These are phyloP conservation scores for Ceratobasidium sp. DNA, from an alignment of 1,284 basidiomycete genomes.

Conservation along the genomic window DNA sequence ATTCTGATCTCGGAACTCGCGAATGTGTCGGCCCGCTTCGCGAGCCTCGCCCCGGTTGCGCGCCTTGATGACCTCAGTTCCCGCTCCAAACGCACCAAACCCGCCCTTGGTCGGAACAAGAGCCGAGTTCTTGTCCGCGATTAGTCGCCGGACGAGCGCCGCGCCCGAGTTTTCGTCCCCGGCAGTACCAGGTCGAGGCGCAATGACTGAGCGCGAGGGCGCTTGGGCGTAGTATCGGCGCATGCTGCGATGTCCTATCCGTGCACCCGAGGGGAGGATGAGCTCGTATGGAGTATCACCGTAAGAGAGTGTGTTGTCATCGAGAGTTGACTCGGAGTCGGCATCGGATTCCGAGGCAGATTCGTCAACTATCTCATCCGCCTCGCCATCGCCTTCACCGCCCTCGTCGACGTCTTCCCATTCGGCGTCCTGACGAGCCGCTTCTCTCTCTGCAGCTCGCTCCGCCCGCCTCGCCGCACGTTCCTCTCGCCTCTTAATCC, in stretches of 20 bases:
- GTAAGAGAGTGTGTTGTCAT: constrained; percentile 71
- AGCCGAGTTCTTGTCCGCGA: constrained; percentile 84
- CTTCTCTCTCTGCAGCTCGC: constrained; percentile 57
- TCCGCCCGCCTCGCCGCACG: constrained; percentile 54
- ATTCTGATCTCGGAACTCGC: constrained; percentile 87
- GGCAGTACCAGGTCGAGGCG: constrained; percentile 49
- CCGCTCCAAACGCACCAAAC: constrained; percentile 85
- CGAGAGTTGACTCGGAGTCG: constrained; percentile 56
- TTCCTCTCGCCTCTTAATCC: constrained; percentile 57
- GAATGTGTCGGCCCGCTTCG: constrained; percentile 90
- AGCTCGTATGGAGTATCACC: constrained; percentile 89
- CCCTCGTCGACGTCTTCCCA: constrained; percentile 70
- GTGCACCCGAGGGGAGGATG: constrained; percentile 93
- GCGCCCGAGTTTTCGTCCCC: constrained; percentile 76
- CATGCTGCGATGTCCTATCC: constrained; percentile 93
- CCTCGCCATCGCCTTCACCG: constrained; percentile 49
- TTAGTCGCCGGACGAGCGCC: constrained; percentile 78
- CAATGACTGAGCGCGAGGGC: constrained; percentile 57
- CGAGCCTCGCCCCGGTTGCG: constrained; percentile 94
- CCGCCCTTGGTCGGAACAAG: constrained; percentile 89
- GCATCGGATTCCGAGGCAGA: constrained; percentile 60
- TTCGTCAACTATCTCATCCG: constrained; percentile 51
- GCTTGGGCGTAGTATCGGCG: constrained; percentile 89
- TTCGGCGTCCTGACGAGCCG: constrained; percentile 63
- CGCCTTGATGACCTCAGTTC: constrained; percentile 88